Percentiles rank a stretch among this genome's conserved stretches.
Conservation (phyloP, 192 early-diverging fungal genomes). For the Gonapodya sp. region DNA sequence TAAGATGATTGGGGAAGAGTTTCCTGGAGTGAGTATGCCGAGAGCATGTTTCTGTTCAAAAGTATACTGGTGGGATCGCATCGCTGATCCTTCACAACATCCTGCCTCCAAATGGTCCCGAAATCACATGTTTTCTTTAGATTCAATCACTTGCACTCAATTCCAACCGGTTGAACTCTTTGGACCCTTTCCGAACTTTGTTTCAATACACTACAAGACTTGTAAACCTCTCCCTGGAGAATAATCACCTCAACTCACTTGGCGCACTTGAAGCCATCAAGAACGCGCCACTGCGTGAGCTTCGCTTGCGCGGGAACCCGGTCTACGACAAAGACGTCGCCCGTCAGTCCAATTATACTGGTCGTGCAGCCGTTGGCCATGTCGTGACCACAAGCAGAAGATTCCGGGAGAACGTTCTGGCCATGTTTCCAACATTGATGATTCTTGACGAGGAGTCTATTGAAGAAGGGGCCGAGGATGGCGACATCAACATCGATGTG, state of each 20-base stretch:
- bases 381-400: neutral
- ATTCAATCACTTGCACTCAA: neutral
- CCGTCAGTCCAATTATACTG: neutral
- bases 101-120: too few relatives aligned
- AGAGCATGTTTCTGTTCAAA: too few relatives aligned
- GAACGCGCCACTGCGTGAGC: conserved; percentile 3
- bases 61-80: too few relatives aligned
- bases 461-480: neutral
- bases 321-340: neutral
- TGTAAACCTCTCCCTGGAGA: neutral
- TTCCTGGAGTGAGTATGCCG: neutral
- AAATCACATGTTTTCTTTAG: too few relatives aligned
- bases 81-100: too few relatives aligned
- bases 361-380: neutral
- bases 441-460: neutral
- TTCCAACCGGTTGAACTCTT: neutral
- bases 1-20: neutral
- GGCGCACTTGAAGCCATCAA: neutral
- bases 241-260: neutral
- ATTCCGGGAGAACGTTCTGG: neutral
- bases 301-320: neutral
- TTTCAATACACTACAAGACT: neutral
- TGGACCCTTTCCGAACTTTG: neutral
- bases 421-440: neutral
- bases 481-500: neutral